These are phyloP conservation scores for Prunus davidiana DNA, from an alignment of 306 rosid genomes.

Conservation along the genomic window DNA sequence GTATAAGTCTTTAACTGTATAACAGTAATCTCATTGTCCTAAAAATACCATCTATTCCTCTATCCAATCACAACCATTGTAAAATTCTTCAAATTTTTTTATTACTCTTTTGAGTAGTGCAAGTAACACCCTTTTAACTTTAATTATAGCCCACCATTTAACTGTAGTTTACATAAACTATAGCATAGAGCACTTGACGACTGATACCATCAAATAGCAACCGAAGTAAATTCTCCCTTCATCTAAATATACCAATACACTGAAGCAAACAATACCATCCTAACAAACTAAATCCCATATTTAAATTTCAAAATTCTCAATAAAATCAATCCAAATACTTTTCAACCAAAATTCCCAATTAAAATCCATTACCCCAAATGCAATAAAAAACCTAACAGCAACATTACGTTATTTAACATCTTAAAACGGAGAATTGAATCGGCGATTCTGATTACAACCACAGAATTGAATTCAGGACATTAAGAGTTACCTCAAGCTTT, in stretches of 20 bases:
- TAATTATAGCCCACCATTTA: not conserved
- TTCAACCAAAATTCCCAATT: constrained; percentile 4
- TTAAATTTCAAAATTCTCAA: not conserved
- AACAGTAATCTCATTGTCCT: not conserved
- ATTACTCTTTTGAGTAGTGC: not conserved
- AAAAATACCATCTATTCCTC: not conserved
- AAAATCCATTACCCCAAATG: constrained; percentile 15
- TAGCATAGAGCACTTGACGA: not conserved
- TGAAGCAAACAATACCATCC: not conserved
- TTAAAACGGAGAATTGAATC: not conserved
- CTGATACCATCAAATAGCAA: constrained; percentile 2
- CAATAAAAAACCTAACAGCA: constrained; percentile 22
- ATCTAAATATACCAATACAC: not conserved
- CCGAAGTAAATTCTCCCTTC: not conserved
- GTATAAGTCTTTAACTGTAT: not conserved
- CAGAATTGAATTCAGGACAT: not conserved
- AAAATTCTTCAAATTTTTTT: not conserved
- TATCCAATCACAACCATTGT: not conserved
- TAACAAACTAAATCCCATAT: not conserved
- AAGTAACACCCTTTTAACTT: not conserved
- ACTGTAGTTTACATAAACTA: not conserved
- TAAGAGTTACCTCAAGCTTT: constrained; percentile 53
- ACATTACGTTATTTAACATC: not conserved
- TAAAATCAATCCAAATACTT: not conserved
- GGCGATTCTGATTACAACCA: not conserved